Evolutionary conservation across 2,329 filamentous ascomycete species (phyloP).

Genomic region (Verticillium klebahnii): DNA sequence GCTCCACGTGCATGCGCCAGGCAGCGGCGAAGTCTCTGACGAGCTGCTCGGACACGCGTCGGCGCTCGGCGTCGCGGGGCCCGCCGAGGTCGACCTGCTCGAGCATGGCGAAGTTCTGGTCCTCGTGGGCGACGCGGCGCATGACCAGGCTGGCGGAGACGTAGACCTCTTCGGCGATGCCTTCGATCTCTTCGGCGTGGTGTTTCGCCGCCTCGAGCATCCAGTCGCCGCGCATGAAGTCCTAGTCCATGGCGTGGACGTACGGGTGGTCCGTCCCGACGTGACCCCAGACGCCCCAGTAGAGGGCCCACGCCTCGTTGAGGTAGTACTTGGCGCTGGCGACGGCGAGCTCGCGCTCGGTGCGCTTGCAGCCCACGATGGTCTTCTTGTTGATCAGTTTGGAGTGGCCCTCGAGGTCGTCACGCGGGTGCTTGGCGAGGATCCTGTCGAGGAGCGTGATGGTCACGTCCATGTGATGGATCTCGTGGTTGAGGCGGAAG

Average conservation of each 20-base stretch:
- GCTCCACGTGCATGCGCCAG: no score
- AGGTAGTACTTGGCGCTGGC: neutral
- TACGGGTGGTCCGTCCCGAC: neutral
- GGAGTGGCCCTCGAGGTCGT: neutral
- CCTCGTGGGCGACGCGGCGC: neutral
- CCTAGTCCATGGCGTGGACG: neutral
- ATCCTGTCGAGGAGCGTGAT: slow-evolving; percentile 1
- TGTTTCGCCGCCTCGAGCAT: neutral
- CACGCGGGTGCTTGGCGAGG: neutral
- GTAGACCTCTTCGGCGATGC: neutral
- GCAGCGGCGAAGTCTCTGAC: no score
- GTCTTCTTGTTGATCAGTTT: neutral
- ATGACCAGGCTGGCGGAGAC: neutral
- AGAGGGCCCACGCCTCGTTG: neutral
- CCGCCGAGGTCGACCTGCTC: no score
- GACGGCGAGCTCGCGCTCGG: neutral
- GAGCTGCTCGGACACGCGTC: no score
- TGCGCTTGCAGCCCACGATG: neutral
- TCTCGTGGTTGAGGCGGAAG: neutral
- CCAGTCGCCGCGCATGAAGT: neutral
- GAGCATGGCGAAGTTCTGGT: no score
- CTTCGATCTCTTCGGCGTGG: neutral
- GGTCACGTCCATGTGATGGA: neutral
- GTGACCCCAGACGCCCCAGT: neutral
- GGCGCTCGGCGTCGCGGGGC: no score